phyloP scores from a whole-genome alignment of 768 basidiomycete species.

The Psilocybe sp. region DNA sequence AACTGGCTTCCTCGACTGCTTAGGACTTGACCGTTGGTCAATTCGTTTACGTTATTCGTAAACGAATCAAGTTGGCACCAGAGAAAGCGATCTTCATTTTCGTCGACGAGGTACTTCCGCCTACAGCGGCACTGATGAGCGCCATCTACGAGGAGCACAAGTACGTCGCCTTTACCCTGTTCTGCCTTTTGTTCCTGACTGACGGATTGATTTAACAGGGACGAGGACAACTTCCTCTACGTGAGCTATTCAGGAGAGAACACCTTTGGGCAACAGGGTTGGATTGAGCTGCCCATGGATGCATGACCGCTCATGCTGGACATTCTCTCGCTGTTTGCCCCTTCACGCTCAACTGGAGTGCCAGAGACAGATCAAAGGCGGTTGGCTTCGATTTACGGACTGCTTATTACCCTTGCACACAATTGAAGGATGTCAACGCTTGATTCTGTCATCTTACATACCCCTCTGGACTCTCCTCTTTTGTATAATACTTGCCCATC shows the following conservation, averaged over 20 bases:
- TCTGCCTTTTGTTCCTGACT: constrained; percentile 15
- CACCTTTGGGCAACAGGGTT: constrained; percentile 71
- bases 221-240: constrained; percentile 98
- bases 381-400: too few species aligned
- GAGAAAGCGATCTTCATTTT: constrained; percentile 99
- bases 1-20: background rate
- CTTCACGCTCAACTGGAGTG: too few species aligned
- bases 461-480: too few species aligned
- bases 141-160: constrained; percentile 99
- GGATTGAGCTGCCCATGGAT: constrained; percentile 44
- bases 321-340: background rate
- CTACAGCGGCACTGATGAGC: constrained; percentile 97
- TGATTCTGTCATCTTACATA: too few species aligned
- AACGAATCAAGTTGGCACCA: constrained; percentile 98
- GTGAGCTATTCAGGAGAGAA: constrained; percentile 99
- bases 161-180: constrained; percentile 44
- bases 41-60: constrained; percentile 99
- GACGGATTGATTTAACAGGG: constrained; percentile 52
- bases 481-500: too few species aligned
- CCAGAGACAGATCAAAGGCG: too few species aligned
- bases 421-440: too few species aligned
- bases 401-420: too few species aligned
- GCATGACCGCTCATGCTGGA: constrained; percentile 29
- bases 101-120: constrained; percentile 97
- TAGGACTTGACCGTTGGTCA: constrained; percentile 97